phyloP scores from a whole-genome alignment of 176 grass and related monocot genomes.

The Paspalum notatum region DNA sequence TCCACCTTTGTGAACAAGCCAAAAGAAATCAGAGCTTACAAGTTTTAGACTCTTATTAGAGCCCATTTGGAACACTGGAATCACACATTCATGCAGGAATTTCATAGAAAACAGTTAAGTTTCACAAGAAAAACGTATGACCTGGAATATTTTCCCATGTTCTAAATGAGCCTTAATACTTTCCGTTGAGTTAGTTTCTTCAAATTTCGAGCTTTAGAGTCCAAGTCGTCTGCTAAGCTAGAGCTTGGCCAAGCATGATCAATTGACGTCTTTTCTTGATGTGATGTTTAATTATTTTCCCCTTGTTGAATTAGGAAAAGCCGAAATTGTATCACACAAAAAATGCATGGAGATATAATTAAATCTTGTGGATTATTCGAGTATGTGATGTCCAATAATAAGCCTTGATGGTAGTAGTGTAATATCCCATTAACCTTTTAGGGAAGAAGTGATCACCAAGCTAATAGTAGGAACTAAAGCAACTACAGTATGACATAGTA shows the following conservation, averaged over 20 bases:
- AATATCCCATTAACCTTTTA: too few relatives aligned
- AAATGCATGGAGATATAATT: background rate
- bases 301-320: background rate
- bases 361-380: background rate
- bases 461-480: conserved; percentile 1
- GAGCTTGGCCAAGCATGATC: background rate
- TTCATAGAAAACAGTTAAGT: too few relatives aligned
- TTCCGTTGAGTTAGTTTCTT: background rate
- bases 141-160: too few relatives aligned
- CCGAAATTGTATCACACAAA: background rate
- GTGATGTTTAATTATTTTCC: background rate
- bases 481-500: background rate
- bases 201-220: background rate
- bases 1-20: background rate
- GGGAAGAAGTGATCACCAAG: conserved; percentile 28
- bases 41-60: background rate
- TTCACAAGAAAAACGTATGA: too few relatives aligned
- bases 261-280: background rate
- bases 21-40: background rate
- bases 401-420: background rate
- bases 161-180: too few relatives aligned
- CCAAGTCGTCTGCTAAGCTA: background rate
- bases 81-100: too few relatives aligned
- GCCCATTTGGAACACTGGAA: too few relatives aligned
- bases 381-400: background rate